A percentile compares a stretch with the other conserved stretches of the same genome.
phyloP scores from a whole-genome alignment of 179 eudicot genomes.

The Corrigiola litoralis region DNA sequence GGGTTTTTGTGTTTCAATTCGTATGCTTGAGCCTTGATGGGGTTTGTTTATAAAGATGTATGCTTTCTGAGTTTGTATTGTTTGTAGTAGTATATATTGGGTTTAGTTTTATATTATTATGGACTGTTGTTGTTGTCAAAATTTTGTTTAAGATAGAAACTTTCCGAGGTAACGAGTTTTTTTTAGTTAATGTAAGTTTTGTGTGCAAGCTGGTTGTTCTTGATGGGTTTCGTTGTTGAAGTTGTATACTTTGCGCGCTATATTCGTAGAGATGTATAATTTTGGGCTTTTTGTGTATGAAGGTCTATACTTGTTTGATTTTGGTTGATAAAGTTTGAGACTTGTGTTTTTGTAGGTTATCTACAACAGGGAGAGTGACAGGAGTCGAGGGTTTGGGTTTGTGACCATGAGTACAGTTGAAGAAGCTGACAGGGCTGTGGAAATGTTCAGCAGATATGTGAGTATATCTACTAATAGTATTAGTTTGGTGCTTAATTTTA shows the following conservation, averaged over 20 bases:
- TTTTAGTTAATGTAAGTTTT: no score
- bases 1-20: no score
- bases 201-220: no score
- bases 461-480: conserved; percentile 25
- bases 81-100: no score
- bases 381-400: conserved; percentile 88
- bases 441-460: conserved; percentile 71
- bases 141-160: no score
- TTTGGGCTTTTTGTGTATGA: neutral
- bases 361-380: conserved; percentile 80
- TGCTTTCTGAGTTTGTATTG: no score
- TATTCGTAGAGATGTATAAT: neutral
- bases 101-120: no score
- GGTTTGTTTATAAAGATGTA: no score
- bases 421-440: conserved; percentile 89
- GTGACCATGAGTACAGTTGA: conserved; percentile 94
- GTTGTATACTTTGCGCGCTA: neutral
- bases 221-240: neutral
- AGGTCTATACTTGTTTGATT: neutral
- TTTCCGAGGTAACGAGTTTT: no score
- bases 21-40: no score
- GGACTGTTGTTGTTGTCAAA: no score
- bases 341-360: conserved; percentile 46
- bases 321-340: neutral
- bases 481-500: neutral